Percentiles rank a stretch among this genome's conserved stretches.
phyloP scores from a whole-genome alignment of 2,329 filamentous ascomycete genomes.

The Penicillium sp. region DNA sequence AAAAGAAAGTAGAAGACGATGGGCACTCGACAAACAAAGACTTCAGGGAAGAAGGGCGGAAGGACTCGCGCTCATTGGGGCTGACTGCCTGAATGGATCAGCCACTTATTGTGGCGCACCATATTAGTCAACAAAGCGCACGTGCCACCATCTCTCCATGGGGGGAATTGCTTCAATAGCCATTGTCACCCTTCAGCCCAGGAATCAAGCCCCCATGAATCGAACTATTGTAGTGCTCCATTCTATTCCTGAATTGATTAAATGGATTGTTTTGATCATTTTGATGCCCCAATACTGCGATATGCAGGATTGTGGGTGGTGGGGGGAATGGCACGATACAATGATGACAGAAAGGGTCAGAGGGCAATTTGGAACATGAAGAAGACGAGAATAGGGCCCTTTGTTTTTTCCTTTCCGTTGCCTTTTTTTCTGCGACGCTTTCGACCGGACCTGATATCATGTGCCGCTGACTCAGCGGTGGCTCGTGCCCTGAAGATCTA shows the following conservation, averaged over 20 bases:
- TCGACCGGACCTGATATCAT: constrained; percentile 29
- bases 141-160: constrained; percentile 17
- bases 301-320: neutral
- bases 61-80: constrained; percentile 21
- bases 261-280: constrained; percentile 2
- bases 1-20: constrained; percentile 5
- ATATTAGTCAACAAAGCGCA: constrained; percentile 18
- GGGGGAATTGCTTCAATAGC: constrained; percentile 12
- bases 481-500: constrained; percentile 5
- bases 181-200: constrained; percentile 7
- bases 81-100: constrained; percentile 12
- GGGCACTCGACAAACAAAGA: constrained; percentile 8
- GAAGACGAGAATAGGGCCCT: constrained; percentile 16
- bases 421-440: constrained; percentile 25
- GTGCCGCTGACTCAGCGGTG: constrained; percentile 26
- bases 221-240: neutral
- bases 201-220: constrained; percentile 10
- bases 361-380: constrained; percentile 21
- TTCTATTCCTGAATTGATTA: neutral
- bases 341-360: constrained; percentile 25
- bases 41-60: constrained; percentile 22
- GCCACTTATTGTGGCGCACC: constrained; percentile 19
- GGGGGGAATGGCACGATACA: constrained; percentile 4
- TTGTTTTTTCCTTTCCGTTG: constrained; percentile 22
- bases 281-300: neutral